Evolutionary conservation across 768 basidiomycete genomes (phyloP).

Genomic region (Pulveroboletus sp.): DNA sequence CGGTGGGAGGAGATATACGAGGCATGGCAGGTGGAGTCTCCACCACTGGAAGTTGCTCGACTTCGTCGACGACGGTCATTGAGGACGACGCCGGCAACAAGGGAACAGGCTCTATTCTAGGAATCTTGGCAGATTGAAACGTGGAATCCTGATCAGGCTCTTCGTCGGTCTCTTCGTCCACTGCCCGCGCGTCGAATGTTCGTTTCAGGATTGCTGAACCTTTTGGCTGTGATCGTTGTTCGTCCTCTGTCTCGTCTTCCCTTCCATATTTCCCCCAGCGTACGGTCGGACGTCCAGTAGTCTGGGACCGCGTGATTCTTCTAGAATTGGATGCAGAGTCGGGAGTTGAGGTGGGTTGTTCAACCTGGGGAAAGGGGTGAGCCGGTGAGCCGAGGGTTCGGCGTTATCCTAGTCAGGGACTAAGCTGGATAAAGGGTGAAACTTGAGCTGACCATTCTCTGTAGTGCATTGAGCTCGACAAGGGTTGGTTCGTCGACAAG

Average conservation of each 20-base stretch:
- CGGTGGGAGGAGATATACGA: conserved; percentile 25
- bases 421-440: conserved; percentile 27
- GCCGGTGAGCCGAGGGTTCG: conserved; percentile 25
- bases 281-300: conserved; percentile 30
- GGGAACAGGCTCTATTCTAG: conserved; percentile 23
- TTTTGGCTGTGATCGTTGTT: conserved; percentile 10
- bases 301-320: conserved; percentile 33
- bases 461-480: conserved; percentile 20
- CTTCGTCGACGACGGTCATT: conserved; percentile 27
- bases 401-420: conserved; percentile 25
- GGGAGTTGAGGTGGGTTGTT: conserved; percentile 17
- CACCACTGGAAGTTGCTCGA: conserved; percentile 6
- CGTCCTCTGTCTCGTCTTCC: conserved; percentile 28
- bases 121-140: conserved; percentile 25
- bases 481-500: conserved; percentile 21
- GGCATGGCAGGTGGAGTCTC: conserved; percentile 8
- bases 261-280: conserved; percentile 32
- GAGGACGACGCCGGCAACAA: conserved; percentile 27
- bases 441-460: conserved; percentile 29
- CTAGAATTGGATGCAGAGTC: conserved; percentile 23
- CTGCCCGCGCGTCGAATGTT: conserved; percentile 32
- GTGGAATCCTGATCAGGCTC: conserved; percentile 20
- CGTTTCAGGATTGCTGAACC: conserved; percentile 27
- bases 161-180: conserved; percentile 33
- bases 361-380: conserved; percentile 21